Evolutionary conservation across 805 yeast species (phyloP).

Genomic region (Kodamaea restingae): DNA sequence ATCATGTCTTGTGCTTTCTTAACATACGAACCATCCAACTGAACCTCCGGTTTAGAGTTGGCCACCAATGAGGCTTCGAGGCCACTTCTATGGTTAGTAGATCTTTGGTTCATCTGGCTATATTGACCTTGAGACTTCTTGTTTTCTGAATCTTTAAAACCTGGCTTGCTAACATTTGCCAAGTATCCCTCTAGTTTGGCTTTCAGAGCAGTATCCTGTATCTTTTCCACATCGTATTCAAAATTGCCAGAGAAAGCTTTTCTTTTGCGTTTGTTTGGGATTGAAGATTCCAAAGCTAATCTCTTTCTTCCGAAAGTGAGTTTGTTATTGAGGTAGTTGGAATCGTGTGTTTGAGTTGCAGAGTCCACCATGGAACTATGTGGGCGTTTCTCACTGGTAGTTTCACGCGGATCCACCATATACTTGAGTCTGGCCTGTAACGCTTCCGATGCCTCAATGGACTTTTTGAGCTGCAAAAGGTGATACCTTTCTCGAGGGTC

Average conservation of each 20-base stretch:
- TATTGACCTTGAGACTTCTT: conserved; percentile 6
- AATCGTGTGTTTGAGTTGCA: conserved; percentile 39
- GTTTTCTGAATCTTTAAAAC: conserved; percentile 15
- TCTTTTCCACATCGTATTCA: conserved; percentile 26
- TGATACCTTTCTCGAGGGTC: conserved; percentile 43
- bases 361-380: conserved; percentile 33
- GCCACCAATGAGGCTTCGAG: conserved; percentile 16
- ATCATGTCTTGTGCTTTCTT: conserved; percentile 26
- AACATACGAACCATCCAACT: conserved; percentile 25
- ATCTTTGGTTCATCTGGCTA: conserved; percentile 10
- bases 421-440: conserved; percentile 33
- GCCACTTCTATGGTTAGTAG: conserved; percentile 16
- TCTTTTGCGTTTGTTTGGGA: conserved; percentile 15
- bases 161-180: conserved; percentile 31
- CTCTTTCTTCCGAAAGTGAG: conserved; percentile 24
- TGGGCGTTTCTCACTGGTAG: conserved; percentile 13
- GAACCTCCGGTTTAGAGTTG: conserved; percentile 13
- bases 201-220: conserved; percentile 9
- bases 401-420: conserved; percentile 40
- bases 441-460: conserved; percentile 33
- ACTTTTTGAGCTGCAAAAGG: conserved; percentile 35
- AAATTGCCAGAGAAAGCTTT: conserved; percentile 32
- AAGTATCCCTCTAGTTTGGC: conserved; percentile 30
- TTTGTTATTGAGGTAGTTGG: conserved; percentile 23
- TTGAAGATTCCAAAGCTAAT: conserved; percentile 7